Evolutionary conservation across 345 rosid species (phyloP), one percentile per base, ranked within the genome.

Genomic region (Pugionium dolabratum): DNA sequence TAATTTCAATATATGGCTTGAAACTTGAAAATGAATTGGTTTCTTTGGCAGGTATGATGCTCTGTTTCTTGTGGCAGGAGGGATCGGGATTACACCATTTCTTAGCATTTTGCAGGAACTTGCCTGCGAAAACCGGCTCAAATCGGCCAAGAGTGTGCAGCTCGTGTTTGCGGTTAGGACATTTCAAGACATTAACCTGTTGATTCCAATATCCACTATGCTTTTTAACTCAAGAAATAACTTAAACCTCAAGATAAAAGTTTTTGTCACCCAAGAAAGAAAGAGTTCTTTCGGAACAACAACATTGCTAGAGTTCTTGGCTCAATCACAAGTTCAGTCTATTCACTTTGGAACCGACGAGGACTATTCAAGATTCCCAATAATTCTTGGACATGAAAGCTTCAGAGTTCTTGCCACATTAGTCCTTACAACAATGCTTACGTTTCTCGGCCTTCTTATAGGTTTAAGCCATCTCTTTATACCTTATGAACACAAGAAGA

Each of bases 71-170:
- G 79, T 88, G 4, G 96, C 94, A 0, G 95, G 98, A 9, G 96
- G 96, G 66, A 83, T 83, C 41, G 96, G 98, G 59, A 85, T 91
- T 56, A 86, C 96, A 11, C 92, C 98, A 31, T 86, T 88, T 73
- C 65, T 85, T 47, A 84, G 94, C 85, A 84, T 91, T 59, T 67
- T 91, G 53, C 87, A 83, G 47, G 96, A 91, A 59, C 67, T 91
- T 33, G 66, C 75, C 6, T 67, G 82, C 8, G 34, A 72, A 10
- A 64, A 75, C 55, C 80, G 71, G 50, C 67, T 57, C 5, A 82
- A 62, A 72, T 53, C 81, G 33, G 83, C 89, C 3, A 57, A 64
- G 52, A 76, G 39, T 53, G 63, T 88, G 55, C 87, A 81, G 29
- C 91, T 91, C n/a, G 59, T 88, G 64, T 82, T 81, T 28, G 79